phyloP scores from a whole-genome alignment of 108 stramenopile genomes.

The Cyclotella choctawhatcheeana region DNA sequence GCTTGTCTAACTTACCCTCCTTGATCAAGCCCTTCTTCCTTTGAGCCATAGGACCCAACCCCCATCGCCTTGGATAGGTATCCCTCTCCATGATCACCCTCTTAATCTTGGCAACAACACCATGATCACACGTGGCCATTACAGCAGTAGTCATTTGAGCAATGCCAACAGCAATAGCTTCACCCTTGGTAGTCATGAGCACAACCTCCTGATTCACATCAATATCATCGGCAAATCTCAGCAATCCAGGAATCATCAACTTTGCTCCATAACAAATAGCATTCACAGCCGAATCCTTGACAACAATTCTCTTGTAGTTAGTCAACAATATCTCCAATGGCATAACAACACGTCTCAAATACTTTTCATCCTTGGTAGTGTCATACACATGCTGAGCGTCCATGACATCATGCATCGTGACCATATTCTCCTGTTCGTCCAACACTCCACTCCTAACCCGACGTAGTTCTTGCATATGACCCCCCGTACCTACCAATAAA shows the following conservation, averaged over 20 bases:
- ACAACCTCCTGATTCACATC: constrained; percentile 98
- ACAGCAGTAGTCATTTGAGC: constrained; percentile 99
- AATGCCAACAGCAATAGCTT: constrained; percentile 98
- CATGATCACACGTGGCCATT: constrained; percentile 99
- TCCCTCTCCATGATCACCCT: constrained; percentile 99
- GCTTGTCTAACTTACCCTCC: constrained; percentile 98
- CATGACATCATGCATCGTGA: constrained; percentile 99
- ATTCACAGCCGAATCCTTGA: constrained; percentile 99
- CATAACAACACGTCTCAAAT: constrained; percentile 97
- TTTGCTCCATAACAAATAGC: constrained; percentile 99
- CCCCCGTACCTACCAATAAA: constrained; percentile 95
- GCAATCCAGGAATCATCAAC: constrained; percentile 98
- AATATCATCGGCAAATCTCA: constrained; percentile 98
- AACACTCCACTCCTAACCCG: constrained; percentile 96
- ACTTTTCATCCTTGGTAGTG: constrained; percentile 98
- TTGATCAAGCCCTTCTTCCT: constrained; percentile 98
- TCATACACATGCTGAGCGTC: constrained; percentile 99
- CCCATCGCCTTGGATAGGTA: constrained; percentile 99
- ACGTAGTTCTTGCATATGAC: constrained; percentile 99
- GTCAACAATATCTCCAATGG: constrained; percentile 96
- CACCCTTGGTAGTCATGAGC: constrained; percentile 99
- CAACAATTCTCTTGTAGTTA: constrained; percentile 97
- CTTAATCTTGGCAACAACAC: constrained; percentile 99
- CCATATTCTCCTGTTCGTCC: constrained; percentile 91
- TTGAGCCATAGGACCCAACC: constrained; percentile 98